These are phyloP conservation scores for Tolypocladium sp. DNA, from an alignment of 2,329 filamentous ascomycete genomes.

Conservation along the genomic window DNA sequence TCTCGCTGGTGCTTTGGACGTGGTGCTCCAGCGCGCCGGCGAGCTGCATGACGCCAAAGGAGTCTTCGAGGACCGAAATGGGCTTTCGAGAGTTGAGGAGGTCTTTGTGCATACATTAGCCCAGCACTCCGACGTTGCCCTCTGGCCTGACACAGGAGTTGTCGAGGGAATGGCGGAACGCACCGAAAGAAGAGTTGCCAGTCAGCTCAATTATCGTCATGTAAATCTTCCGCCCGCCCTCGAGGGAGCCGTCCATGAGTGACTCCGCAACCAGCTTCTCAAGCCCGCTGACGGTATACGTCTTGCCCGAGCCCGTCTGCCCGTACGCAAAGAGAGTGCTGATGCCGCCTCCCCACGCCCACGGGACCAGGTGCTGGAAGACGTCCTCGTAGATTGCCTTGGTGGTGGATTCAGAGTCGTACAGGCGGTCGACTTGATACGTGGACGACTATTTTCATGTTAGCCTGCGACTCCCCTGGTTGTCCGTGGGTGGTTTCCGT, in stretches of 20 bases:
- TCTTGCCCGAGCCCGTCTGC: conserved; percentile 41
- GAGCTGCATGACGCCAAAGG: conserved; percentile 32
- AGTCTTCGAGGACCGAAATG: conserved; percentile 35
- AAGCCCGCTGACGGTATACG: conserved; percentile 31
- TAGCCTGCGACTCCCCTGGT: not conserved
- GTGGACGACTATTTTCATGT: conserved; percentile 17
- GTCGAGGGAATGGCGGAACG: not conserved
- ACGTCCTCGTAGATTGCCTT: conserved; percentile 30
- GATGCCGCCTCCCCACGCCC: conserved; percentile 35
- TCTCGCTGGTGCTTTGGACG: conserved; percentile 15
- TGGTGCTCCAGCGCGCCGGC: conserved; percentile 30
- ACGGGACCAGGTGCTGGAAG: conserved; percentile 31
- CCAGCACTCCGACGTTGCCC: not conserved
- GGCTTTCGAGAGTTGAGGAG: conserved; percentile 30
- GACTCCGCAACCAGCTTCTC: conserved; percentile 29
- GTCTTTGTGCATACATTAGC: conserved; percentile 13
- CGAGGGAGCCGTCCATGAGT: conserved; percentile 15
- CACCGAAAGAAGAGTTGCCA: conserved; percentile 23
- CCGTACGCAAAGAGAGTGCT: conserved; percentile 40
- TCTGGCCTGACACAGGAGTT: not conserved
- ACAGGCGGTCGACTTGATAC: conserved; percentile 26
- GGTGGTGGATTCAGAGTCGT: conserved; percentile 22
- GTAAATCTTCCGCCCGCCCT: conserved; percentile 19
- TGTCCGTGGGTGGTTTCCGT: too few species aligned
- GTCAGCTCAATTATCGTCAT: conserved; percentile 29